phyloP scores from a whole-genome alignment of 2,329 filamentous ascomycete species.

The Aureobasidium namibiae region DNA sequence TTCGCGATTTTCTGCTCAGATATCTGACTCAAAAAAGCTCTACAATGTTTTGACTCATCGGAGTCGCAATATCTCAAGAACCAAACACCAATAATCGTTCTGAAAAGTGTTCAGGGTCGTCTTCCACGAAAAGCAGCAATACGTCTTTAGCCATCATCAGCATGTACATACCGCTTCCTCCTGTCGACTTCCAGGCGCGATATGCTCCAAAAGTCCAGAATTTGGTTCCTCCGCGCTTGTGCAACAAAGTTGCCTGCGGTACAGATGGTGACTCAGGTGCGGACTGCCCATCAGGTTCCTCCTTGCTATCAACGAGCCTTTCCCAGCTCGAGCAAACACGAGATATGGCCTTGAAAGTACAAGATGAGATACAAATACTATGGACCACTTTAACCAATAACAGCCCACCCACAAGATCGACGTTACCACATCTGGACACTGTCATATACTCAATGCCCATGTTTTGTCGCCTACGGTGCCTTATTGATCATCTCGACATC shows the following conservation, averaged over 20 bases:
- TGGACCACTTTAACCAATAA: background rate
- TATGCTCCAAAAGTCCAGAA: background rate
- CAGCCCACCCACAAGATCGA: background rate
- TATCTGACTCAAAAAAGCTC: background rate
- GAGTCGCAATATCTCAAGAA: background rate
- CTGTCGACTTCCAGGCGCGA: background rate
- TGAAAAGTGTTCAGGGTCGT: too few relatives aligned
- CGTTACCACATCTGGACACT: background rate
- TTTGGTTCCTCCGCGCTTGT: too few relatives aligned
- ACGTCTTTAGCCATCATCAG: too few relatives aligned
- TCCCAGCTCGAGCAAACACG: background rate
- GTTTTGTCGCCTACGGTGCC: background rate
- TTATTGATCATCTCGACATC: background rate
- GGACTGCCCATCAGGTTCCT: background rate
- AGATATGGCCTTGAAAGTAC: background rate
- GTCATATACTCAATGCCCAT: background rate
- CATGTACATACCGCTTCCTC: background rate
- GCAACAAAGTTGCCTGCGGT: background rate
- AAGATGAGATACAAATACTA: background rate
- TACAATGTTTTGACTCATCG: background rate
- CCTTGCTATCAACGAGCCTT: background rate
- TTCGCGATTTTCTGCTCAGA: background rate
- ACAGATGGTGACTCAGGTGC: background rate
- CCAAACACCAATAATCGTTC: background rate
- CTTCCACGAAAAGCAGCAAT: background rate